Base-by-base conservation (phyloP, 768 basidiomycete genomes). In the Auriscalpium orientale region DNA sequence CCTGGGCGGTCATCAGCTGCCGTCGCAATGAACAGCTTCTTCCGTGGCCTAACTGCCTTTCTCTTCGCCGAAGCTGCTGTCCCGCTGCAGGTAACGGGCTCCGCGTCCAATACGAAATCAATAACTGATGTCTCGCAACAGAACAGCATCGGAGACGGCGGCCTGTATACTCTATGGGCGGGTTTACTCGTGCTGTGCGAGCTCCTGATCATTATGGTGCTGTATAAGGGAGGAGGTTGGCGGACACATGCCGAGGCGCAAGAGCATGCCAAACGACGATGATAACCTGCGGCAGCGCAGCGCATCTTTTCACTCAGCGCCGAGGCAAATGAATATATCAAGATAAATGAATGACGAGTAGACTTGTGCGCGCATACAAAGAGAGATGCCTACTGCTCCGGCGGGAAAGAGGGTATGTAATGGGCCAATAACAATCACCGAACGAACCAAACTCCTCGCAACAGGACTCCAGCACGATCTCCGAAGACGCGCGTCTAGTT, bases 1-100 rank as follows among this genome's bases (percentile, higher is more conserved):
- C 74, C 76, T 7, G 93, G 92, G 9, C 79, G 88, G 33, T 89
- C 89, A 2, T 82, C 86, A 4, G 81, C 81, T 3, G 90, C 88
- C 1, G 80, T 83, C 8, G 90, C 91, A 0, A 71, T 78, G 33
- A 95, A 95, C 67, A 88, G 86, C 55, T 79, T 79, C 34, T 87
- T 87, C 68, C 79, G 92, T 49, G 90, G 92, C 0, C 46, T 77
- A 4, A 70, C 78, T 15, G 91, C 85, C 3, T 87, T 87, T 66
- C 64, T 87, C 16, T 80, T 82, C 1, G 81, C 81, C 1, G 87
- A 93, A 67, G 72, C 87, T 7, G 86, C 86, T 0, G 81, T 88
- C 0, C 89, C 89, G 0, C 72, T 93, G 15, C 85, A 87, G 76
- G 81, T 79, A 54, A 45, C 76, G 68, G 57, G 56, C 45, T 6